These are phyloP conservation scores for Bonnemaisonia californica DNA, from an alignment of 31 red algal species.

Conservation along the genomic window DNA sequence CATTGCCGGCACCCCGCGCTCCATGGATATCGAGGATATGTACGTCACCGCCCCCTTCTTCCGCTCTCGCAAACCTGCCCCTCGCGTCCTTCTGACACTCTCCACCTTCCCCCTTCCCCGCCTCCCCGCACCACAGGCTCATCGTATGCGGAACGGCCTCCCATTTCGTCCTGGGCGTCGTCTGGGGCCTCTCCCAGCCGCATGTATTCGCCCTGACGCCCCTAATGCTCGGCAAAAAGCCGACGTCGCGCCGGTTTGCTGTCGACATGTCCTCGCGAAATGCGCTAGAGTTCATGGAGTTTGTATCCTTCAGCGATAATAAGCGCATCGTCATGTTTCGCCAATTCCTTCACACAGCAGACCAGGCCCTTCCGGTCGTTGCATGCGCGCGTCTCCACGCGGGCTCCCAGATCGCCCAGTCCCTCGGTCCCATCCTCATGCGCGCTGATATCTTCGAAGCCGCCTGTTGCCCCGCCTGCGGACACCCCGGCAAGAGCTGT, in stretches of 20 bases:
- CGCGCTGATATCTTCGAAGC: slow-evolving; percentile 65
- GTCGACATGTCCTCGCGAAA: slow-evolving; percentile 50
- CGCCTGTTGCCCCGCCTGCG: slow-evolving; percentile 49
- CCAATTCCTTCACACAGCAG: slow-evolving; percentile 58
- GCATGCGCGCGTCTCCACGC: slow-evolving; percentile 47
- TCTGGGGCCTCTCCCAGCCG: slow-evolving; percentile 67
- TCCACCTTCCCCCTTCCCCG: background rate
- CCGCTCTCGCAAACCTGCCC: background rate
- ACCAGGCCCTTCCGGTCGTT: slow-evolving; percentile 45
- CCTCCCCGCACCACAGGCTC: slow-evolving; percentile 22
- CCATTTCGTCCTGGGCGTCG: slow-evolving; percentile 50
- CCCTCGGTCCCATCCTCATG: slow-evolving; percentile 58
- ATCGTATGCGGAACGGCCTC: slow-evolving; percentile 44
- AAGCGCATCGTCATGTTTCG: slow-evolving; percentile 65
- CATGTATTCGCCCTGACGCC: slow-evolving; percentile 69
- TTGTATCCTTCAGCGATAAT: slow-evolving; percentile 60
- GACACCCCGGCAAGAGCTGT: slow-evolving; percentile 46
- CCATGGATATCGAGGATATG: slow-evolving; percentile 71
- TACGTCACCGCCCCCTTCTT: background rate
- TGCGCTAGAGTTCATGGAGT: slow-evolving; percentile 83
- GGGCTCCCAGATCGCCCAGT: slow-evolving; percentile 20
- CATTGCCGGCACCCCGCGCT: slow-evolving; percentile 2
- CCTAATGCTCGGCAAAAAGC: slow-evolving; percentile 51
- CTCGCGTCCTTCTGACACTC: background rate
- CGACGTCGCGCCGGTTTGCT: slow-evolving; percentile 64